Base-by-base conservation (phyloP, 129 eudicot genomes). In the Pseudognaphalium luteoalbum region DNA sequence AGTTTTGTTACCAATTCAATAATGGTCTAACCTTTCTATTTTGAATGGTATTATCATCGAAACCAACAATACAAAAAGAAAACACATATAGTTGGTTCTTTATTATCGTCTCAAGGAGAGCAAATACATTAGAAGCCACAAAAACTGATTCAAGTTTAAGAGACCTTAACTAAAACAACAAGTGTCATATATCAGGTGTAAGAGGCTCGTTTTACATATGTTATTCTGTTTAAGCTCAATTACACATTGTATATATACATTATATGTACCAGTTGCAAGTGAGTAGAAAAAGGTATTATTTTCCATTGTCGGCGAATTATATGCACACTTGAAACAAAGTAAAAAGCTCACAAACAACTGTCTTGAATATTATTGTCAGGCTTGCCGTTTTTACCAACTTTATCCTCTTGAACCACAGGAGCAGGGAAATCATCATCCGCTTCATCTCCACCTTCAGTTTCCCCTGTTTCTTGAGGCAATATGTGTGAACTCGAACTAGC, bases 401-500 rank as follows among this genome's bases (percentile, higher is more conserved):
- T 82, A 64, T 61, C 92, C 60, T 76, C 84, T 60, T 60, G 87
- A 62, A 57, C 51, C 15, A 39, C 82, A 51, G 76, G 85, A 82
- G 10, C 85, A 64, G 42, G 81, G 47, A 3, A 39, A 7, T 39
- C 47, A 39, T 9, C 11, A 9, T 39, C 12, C 47, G 14, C 47
- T 39, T 39, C 47, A 8, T 39, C 47, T 39, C 11, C 11, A 9
- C 12, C 47, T 39, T 39, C 47, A 39, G 47, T 9, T 39, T 39
- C 47, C 47, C 14, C 47, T 39, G 47, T 39, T 39, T 39, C 87
- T 72, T 86, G 85, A 33, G 80, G 79, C 42, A 78, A 74, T 2
- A 59, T 76, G 14, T 82, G 87, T 47, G 86, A 84, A 58, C 86
- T 87, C 3, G 97, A 84, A 77, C 88, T 84, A 6, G 69, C 86